Conservation (phyloP, 2,329 filamentous ascomycete genomes). For the Fusarium haematococcum region DNA sequence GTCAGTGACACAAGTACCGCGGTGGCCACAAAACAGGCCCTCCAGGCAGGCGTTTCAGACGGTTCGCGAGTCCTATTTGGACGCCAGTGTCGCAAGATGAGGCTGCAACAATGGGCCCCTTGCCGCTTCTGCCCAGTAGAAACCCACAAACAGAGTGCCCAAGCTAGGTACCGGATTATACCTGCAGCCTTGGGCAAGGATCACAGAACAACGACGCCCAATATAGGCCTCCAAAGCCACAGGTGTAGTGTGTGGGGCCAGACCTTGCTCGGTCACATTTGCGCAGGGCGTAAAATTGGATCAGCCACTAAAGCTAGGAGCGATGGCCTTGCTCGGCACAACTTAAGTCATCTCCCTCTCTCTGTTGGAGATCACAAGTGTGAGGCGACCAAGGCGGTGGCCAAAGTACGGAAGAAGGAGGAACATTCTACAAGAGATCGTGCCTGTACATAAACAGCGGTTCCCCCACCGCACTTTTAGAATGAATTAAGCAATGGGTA, state of each 20-base stretch:
- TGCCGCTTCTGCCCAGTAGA: not conserved
- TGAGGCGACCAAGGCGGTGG: too few relatives aligned
- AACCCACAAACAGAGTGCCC: not conserved
- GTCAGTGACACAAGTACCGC: not conserved
- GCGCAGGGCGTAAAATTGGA: too few relatives aligned
- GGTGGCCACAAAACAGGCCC: not conserved
- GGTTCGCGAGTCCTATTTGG: not conserved
- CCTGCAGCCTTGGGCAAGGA: not conserved
- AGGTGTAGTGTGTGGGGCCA: not conserved
- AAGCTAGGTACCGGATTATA: not conserved
- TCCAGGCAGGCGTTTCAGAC: not conserved
- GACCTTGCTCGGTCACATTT: not conserved
- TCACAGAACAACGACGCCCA: not conserved
- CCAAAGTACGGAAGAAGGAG: too few relatives aligned
- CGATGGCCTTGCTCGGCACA: not conserved
- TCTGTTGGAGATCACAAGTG: too few relatives aligned
- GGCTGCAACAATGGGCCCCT: too few relatives aligned
- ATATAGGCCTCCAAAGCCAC: not conserved
- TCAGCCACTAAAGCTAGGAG: too few relatives aligned
- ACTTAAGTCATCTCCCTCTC: not conserved
- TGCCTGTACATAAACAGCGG: too few relatives aligned
- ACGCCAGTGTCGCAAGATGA: not conserved
- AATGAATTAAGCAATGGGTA: too few relatives aligned
- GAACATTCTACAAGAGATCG: too few relatives aligned
- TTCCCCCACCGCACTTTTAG: too few relatives aligned